Conservation (phyloP, 1,284 basidiomycete genomes). For the Ustilago shanxiensis region DNA sequence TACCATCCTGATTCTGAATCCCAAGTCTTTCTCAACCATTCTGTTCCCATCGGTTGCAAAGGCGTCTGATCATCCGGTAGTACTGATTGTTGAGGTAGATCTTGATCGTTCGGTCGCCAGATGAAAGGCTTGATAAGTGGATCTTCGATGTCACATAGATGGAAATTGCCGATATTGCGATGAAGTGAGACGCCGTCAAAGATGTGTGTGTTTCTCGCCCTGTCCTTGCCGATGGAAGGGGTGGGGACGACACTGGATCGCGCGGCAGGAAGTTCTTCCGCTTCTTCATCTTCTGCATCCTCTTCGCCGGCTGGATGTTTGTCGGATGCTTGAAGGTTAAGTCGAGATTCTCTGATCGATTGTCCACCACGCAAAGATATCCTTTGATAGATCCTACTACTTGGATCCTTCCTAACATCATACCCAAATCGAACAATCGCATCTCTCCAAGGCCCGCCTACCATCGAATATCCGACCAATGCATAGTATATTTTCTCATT, state of each 20-base stretch:
- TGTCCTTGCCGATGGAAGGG: background rate
- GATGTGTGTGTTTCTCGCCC: slow-evolving; percentile 76
- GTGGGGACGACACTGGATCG: slow-evolving; percentile 11
- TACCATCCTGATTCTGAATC: slow-evolving; percentile 61
- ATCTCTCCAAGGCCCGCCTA: slow-evolving; percentile 93
- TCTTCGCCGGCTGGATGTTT: background rate
- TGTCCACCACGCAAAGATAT: slow-evolving; percentile 42
- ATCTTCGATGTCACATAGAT: slow-evolving; percentile 90
- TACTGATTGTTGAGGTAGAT: slow-evolving; percentile 1
- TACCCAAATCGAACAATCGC: slow-evolving; percentile 87
- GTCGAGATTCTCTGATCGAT: background rate
- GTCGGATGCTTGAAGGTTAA: background rate
- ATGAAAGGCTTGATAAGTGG: slow-evolving; percentile 73
- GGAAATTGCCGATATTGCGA: slow-evolving; percentile 88
- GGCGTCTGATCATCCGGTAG: background rate
- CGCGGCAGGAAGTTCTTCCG: background rate
- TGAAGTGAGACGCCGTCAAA: slow-evolving; percentile 87
- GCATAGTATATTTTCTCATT: slow-evolving; percentile 72
- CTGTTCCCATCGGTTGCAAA: slow-evolving; percentile 5
- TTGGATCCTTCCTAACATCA: slow-evolving; percentile 82
- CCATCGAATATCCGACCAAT: slow-evolving; percentile 81
- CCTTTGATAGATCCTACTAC: slow-evolving; percentile 75
- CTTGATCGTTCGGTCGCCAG: slow-evolving; percentile 15
- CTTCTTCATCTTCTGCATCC: slow-evolving; percentile 7
- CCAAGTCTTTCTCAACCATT: slow-evolving; percentile 20